A percentile compares a stretch with the other conserved stretches of the same genome.
phyloP scores from a whole-genome alignment of 768 basidiomycete species.

The Dacryopinax primogenitus region DNA sequence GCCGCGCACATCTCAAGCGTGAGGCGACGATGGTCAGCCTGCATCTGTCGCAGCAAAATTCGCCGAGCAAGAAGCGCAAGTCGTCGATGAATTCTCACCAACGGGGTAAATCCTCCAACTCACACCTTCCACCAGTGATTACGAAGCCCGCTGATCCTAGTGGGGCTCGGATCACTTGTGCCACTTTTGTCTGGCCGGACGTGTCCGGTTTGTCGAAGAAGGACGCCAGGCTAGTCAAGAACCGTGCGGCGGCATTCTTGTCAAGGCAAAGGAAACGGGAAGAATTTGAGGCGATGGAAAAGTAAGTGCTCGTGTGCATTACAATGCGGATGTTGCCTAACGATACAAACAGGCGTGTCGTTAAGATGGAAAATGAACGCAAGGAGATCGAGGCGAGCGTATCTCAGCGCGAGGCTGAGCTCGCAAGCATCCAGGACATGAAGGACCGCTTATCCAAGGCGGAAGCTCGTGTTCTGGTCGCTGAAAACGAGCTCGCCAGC shows the following conservation, averaged over 20 bases:
- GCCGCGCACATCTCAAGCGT: constrained; percentile 3
- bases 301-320: constrained; percentile 41
- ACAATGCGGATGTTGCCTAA: background rate
- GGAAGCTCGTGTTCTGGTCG: background rate
- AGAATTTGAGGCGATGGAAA: constrained; percentile 83
- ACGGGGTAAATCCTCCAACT: background rate
- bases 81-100: background rate
- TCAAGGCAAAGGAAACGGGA: constrained; percentile 83
- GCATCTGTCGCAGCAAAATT: background rate
- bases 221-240: constrained; percentile 83
- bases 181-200: constrained; percentile 63
- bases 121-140: background rate
- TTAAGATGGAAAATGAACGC: background rate
- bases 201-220: constrained; percentile 79
- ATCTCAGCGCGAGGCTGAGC: background rate
- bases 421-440: background rate
- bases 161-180: background rate
- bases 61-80: background rate
- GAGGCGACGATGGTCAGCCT: background rate
- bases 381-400: background rate
- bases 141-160: background rate
- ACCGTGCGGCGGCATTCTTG: constrained; percentile 83
- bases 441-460: background rate
- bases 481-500: background rate
- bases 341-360: background rate